Percentiles rank a stretch among this genome's conserved stretches.
These are phyloP conservation scores for Monilinia fructicola DNA, from an alignment of 2,329 filamentous ascomycete genomes.

Conservation along the genomic window DNA sequence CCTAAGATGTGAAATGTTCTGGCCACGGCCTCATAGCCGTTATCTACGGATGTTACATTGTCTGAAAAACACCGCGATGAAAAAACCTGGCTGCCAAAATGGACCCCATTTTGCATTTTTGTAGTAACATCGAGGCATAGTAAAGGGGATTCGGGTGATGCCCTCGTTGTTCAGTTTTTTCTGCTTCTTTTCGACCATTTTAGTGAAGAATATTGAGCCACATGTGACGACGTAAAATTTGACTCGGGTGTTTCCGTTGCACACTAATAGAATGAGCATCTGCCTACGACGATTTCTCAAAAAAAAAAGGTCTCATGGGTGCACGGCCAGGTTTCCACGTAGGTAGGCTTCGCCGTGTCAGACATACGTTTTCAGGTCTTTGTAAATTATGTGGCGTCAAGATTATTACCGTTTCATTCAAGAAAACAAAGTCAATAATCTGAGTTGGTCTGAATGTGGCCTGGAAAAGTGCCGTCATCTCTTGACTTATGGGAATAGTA, in stretches of 20 bases:
- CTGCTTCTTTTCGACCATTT: neutral
- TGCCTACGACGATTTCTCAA: neutral
- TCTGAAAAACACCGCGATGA: neutral
- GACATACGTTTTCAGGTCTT: slow-evolving; percentile 4
- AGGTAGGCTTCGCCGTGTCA: neutral
- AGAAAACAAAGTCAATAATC: neutral
- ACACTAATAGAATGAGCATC: neutral
- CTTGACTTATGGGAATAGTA: neutral
- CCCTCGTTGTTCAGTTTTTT: neutral
- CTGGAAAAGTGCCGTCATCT: neutral
- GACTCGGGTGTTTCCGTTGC: neutral
- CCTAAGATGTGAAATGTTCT: neutral
- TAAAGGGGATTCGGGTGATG: slow-evolving; percentile 9
- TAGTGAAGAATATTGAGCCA: neutral
- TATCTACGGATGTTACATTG: slow-evolving; percentile 12
- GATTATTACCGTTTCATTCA: neutral
- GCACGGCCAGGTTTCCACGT: neutral
- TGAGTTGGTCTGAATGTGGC: neutral
- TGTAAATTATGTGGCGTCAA: slow-evolving; percentile 8
- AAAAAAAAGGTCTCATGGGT: neutral
- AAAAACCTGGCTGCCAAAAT: slow-evolving; percentile 4
- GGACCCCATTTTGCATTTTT: slow-evolving; percentile 5
- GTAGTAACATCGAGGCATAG: slow-evolving; percentile 10
- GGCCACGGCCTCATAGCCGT: neutral
- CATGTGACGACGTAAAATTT: neutral